Conservation (phyloP, 805 yeast genomes). For the Yamadazyma phyllophila region DNA sequence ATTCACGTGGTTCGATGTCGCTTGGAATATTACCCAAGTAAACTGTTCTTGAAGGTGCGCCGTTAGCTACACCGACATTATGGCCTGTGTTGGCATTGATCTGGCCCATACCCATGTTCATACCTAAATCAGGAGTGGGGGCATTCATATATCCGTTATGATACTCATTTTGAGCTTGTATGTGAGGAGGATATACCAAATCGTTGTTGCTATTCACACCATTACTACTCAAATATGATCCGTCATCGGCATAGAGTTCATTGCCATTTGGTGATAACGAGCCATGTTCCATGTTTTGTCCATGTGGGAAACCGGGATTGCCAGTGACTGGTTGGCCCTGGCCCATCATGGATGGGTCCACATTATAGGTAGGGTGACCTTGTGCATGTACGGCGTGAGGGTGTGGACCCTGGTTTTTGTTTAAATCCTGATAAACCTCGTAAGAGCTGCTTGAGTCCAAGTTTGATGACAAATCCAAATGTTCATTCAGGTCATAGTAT, state of each 20-base stretch:
- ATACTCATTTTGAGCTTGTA: conserved; percentile 3
- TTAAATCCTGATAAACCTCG: conserved; percentile 9
- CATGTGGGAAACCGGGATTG: not conserved
- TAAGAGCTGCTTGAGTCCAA: conserved; percentile 9
- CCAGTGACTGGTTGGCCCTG: not conserved
- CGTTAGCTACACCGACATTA: conserved; percentile 10
- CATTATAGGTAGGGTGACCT: not conserved
- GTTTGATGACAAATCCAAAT: conserved; percentile 7
- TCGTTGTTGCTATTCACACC: conserved; percentile 9
- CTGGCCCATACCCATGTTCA: conserved; percentile 9
- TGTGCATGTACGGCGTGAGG: not conserved
- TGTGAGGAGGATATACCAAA: not conserved
- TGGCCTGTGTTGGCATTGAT: not conserved
- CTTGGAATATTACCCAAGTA: conserved; percentile 85
- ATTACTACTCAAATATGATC: conserved; percentile 16
- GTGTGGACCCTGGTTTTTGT: conserved; percentile 1
- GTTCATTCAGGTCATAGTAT: conserved; percentile 16
- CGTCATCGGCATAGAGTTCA: conserved; percentile 26
- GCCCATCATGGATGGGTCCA: conserved; percentile 1
- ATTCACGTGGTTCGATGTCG: conserved; percentile 75
- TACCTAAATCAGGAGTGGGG: conserved; percentile 2
- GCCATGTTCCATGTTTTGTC: conserved; percentile 5
- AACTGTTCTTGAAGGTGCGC: conserved; percentile 79
- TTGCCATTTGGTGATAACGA: conserved; percentile 15
- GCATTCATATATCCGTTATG: conserved; percentile 2